These are phyloP conservation scores for Candida ponderosae DNA, from an alignment of 805 yeast species.

Conservation along the genomic window DNA sequence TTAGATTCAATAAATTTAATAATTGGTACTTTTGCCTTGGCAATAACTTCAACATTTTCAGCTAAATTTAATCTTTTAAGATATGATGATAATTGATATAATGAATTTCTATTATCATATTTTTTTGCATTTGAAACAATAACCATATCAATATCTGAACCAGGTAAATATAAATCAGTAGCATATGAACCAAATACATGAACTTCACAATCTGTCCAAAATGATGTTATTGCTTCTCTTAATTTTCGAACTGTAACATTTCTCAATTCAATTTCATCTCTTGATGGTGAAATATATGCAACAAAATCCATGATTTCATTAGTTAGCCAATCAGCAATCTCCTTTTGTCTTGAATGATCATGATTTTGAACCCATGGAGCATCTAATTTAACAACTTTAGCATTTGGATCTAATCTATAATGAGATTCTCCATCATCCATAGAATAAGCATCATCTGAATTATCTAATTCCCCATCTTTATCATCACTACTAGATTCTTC, in stretches of 20 bases:
- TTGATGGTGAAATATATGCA: constrained; percentile 78
- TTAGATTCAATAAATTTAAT: constrained; percentile 77
- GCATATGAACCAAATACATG: constrained; percentile 93
- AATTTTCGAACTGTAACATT: constrained; percentile 57
- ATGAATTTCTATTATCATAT: constrained; percentile 50
- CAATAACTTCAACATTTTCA: constrained; percentile 71
- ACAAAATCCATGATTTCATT: constrained; percentile 81
- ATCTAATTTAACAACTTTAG: constrained; percentile 17
- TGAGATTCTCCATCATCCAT: constrained; percentile 18
- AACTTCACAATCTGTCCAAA: constrained; percentile 76
- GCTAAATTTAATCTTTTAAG: constrained; percentile 59
- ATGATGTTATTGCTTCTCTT: constrained; percentile 37
- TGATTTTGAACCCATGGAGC: constrained; percentile 74
- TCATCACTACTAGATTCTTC: constrained; percentile 16
- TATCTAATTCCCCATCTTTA: constrained; percentile 9
- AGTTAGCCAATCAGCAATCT: constrained; percentile 81
- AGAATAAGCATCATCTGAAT: constrained; percentile 19
- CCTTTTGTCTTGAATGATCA: constrained; percentile 70
- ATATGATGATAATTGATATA: constrained; percentile 67
- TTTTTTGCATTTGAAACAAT: constrained; percentile 55
- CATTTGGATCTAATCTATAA: constrained; percentile 5
- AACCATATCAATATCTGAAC: constrained; percentile 94
- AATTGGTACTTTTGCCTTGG: constrained; percentile 89
- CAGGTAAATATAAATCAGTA: constrained; percentile 87
- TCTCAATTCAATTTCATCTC: constrained; percentile 60